These are phyloP conservation scores for Eragrostis tef DNA, from an alignment of 202 grass and related monocot genomes.

Conservation along the genomic window DNA sequence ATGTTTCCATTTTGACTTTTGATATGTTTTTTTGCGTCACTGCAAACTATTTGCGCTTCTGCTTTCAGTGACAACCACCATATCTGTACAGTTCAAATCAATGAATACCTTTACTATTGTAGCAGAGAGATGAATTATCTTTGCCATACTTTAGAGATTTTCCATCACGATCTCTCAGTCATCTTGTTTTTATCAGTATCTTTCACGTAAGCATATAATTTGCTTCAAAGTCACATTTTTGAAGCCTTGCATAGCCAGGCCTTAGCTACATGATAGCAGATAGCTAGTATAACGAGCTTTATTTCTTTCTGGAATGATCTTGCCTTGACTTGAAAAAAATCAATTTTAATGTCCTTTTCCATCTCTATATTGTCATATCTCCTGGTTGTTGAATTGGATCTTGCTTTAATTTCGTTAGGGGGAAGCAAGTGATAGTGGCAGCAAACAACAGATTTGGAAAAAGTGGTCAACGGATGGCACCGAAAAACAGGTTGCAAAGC, in stretches of 20 bases:
- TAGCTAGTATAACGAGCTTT: background rate
- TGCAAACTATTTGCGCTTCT: conserved; percentile 4
- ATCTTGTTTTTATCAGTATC: background rate
- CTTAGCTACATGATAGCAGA: conserved; percentile 4
- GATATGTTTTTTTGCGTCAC: conserved; percentile 13
- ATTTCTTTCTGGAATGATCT: conserved; percentile 27
- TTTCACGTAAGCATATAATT: background rate
- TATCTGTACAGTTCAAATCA: conserved; percentile 7
- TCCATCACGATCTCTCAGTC: background rate
- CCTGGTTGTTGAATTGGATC: conserved; percentile 60
- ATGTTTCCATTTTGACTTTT: conserved; percentile 31
- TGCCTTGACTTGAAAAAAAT: conserved; percentile 29
- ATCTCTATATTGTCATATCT: conserved; percentile 45
- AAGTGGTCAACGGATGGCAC: conserved; percentile 99
- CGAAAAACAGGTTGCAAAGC: conserved; percentile 86
- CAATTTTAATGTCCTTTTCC: conserved; percentile 36
- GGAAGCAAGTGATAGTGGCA: conserved; percentile 84
- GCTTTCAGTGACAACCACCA: conserved; percentile 15
- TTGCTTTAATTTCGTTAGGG: conserved; percentile 74
- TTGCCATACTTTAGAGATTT: conserved; percentile 4
- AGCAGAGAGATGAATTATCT: conserved; percentile 4
- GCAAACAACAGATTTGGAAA: conserved; percentile 91
- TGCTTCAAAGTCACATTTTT: conserved; percentile 16
- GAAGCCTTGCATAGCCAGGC: background rate
- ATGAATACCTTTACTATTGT: conserved; percentile 27